Evolutionary conservation across 1,284 basidiomycete species (phyloP), one percentile per base, ranked within the genome.

Genomic region (Porodaedalea pini): DNA sequence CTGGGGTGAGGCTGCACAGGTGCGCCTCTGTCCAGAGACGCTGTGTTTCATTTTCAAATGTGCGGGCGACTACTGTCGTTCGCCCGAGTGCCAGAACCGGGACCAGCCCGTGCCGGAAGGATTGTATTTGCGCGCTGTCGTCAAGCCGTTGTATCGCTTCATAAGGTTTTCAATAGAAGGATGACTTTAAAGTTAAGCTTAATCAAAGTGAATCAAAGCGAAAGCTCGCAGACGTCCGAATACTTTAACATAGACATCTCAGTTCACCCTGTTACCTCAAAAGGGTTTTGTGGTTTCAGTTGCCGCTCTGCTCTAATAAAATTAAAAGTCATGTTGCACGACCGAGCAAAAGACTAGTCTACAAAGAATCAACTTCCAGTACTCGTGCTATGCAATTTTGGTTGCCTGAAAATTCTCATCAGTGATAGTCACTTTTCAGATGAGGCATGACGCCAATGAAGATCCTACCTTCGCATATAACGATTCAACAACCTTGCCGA

Each of bases 11-110:
- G 96, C 93, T 0, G 97, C 96, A 7, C 94, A 98, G 70, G 93
- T 99, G 51, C 90, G 97, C n/a, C 99, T 98, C 73, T 85, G 94
- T 41, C 96, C 97, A 23, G 96, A 99, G 72, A 96, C 93, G 68
- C 75, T 98, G 55, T 98, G 94, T 75, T 99, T 98, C 81, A 97
- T 99, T 74, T 99, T 99, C 90, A 98, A 99, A 78, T 99, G 97
- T 69, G 97, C 96, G 23, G 96, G 99, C 71, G 96, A 99, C 75
- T 99, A 98, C 74, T 99, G 99, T 73, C 94, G 96, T 47, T 96
- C 93, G 15, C 89, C 95, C n/a, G 97, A 99, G 70, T 99, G 97
- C 69, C 97, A 99, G 73, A 93, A 86, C 71, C 80, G 94, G 56
- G 78, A 94, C 58, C 96, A 98, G 60, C 86, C 95, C 0, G 94